Evolutionary conservation across 2,329 filamentous ascomycete species (phyloP), one percentile per base, ranked within the genome.

Genomic region (Stenocarpella maydis): DNA sequence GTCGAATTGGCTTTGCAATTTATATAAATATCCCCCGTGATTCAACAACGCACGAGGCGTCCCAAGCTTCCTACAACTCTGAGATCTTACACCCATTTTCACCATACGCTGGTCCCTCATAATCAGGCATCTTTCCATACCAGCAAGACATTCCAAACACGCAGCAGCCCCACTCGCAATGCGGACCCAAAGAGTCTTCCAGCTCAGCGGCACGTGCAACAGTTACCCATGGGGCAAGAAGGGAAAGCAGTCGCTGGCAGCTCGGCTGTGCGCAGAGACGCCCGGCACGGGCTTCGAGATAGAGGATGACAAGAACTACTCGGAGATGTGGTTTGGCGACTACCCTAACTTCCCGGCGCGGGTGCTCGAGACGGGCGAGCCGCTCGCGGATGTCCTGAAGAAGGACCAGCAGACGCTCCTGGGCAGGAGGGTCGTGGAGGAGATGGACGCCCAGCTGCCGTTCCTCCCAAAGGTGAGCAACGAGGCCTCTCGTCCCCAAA

Each of bases 321-420:
- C 84, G 0, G 84, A 86, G 85, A 88, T 91, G 85, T 94, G 91
- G 91, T 91, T 94, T 82, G 91, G 91, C 4, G 93, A 92, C 53
- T 93, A 94, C 76, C 91, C 91, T 0, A 88, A 88, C 47, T 86
- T 91, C 31, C 91, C 91, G 0, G 91, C 90, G 1, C 87, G 88
- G 66, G 82, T 92, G 1, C 80, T 91, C 19, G 81, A 83, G 26
- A 90, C 87, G 0, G 89, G 88, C 34, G 87, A 93, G 76, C 82
- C 86, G 34, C 85, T 95, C 1, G 85, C 88, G 71, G 85, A 91
- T 26, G 86, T 92, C 19, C 80, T 94, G 39, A 85, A 91, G 72
- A 81, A 81, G 67, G 83, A 92, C 75, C 83, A 89, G 43, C 83
- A 90, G 24, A 81, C 87, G 69, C 82, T 93, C 0, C 83, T 94